A percentile compares a stretch with the other conserved stretches of the same genome.
phyloP scores from a whole-genome alignment of 2,329 filamentous ascomycete species.

The Botrytis aclada region DNA sequence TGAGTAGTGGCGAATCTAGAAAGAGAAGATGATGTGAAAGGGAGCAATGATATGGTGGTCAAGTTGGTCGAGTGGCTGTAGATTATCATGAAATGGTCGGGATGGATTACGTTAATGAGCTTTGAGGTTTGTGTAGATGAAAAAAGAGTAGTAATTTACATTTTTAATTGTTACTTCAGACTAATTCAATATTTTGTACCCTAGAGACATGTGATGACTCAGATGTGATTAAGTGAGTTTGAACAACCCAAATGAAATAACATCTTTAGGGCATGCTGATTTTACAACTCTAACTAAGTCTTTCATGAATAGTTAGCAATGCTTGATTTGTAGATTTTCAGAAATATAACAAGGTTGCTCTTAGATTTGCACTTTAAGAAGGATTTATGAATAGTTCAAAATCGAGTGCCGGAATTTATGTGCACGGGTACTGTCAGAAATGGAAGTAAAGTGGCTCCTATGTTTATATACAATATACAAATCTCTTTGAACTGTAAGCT shows the following conservation, averaged over 20 bases:
- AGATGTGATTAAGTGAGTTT: no score
- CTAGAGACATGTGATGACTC: neutral
- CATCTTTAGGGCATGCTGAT: neutral
- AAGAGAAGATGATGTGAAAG: neutral
- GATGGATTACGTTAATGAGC: neutral
- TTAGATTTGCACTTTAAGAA: neutral
- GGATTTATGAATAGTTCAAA: fast-evolving
- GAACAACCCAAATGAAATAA: neutral
- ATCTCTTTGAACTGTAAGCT: neutral
- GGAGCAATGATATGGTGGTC: neutral
- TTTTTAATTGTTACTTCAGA: no score
- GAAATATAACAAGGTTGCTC: neutral
- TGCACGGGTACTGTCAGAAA: neutral
- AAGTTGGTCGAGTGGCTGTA: neutral
- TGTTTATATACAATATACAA: neutral
- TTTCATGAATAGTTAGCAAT: neutral
- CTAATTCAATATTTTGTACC: neutral
- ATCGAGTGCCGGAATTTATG: neutral
- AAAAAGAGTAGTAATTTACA: neutral
- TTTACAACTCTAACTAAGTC: neutral
- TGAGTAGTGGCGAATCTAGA: no score
- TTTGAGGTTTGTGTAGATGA: neutral
- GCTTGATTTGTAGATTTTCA: neutral
- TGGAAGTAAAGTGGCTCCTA: neutral
- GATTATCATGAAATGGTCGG: neutral